Base-by-base conservation (phyloP, 2,329 filamentous ascomycete genomes). In the Beauveria australis region DNA sequence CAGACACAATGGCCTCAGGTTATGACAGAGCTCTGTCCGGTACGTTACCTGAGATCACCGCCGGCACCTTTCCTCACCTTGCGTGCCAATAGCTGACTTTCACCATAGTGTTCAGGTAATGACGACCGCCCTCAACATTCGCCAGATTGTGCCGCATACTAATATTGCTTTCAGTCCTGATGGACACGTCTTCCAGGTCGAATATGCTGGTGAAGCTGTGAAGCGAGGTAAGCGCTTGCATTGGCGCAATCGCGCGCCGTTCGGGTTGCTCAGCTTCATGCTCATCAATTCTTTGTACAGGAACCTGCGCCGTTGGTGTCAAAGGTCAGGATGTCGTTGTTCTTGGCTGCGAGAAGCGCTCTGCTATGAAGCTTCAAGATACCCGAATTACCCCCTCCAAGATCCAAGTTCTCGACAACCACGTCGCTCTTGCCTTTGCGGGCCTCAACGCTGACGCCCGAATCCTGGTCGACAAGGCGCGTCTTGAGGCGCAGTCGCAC, bases 1-100 rank as follows among this genome's bases (percentile, higher is more conserved):
- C 46, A 51, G 33, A 10, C 53, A 69, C 46, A 69, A 86, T 95
- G 91, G 89, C 92, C 76, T 96, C 92, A 71, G 93, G 93, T 78
- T 99, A 99, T 81, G 94, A 99, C 81, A 90, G 94, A 89, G 94
- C 93, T 79, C 88, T 97, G 76, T 97, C 93, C 79, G 93, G 92
- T 97, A 87, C 80, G 87, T 73, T 61, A n/a, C 58, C 43, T 26
- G 9, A 18, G 12, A 24, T 41, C 26, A 19, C n/a, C 26, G 18
- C 30, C 16, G 43, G 19, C 64, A 53, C 74, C 65, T 66, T 61
- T 63, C 60, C 58, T 51, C 18, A 30, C 48, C 28, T 19, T 30
- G 48, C 48, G 30, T 64, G 60, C 63, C 72, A 67, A 68, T 70
- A 70, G 72, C 79, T 84, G 78, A 83, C 74, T 49, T 66, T 64